These are phyloP conservation scores for Kurtzmaniella cleridarum DNA, from an alignment of 805 yeast genomes.

Conservation along the genomic window DNA sequence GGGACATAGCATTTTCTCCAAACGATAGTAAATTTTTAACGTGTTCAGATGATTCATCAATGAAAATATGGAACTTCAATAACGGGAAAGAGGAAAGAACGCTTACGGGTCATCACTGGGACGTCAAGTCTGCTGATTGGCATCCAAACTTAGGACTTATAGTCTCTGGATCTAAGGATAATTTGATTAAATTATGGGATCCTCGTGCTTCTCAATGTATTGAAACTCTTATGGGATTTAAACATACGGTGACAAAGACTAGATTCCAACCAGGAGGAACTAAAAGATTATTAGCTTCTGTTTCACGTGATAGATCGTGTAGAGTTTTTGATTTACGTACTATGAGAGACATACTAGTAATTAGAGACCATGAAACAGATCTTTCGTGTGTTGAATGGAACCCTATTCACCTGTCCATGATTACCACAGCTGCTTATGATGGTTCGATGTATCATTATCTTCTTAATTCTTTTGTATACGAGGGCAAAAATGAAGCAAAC, in stretches of 20 bases:
- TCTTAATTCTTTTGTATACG: constrained; percentile 48
- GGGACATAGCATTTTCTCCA: constrained; percentile 87
- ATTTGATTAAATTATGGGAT: constrained; percentile 91
- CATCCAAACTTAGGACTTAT: constrained; percentile 83
- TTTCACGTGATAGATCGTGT: constrained; percentile 84
- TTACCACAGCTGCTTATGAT: constrained; percentile 84
- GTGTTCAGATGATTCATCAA: constrained; percentile 84
- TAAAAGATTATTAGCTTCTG: constrained; percentile 68
- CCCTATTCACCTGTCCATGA: constrained; percentile 73
- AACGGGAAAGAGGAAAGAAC: constrained; percentile 78
- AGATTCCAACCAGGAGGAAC: constrained; percentile 83
- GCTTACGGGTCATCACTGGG: constrained; percentile 96
- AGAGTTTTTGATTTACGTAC: constrained; percentile 83
- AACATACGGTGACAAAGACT: constrained; percentile 86
- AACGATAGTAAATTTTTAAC: constrained; percentile 90
- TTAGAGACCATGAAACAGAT: constrained; percentile 79
- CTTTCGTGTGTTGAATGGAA: constrained; percentile 88
- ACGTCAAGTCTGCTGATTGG: constrained; percentile 96
- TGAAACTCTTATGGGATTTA: constrained; percentile 82
- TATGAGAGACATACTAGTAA: constrained; percentile 69
- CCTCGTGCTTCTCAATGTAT: constrained; percentile 76
- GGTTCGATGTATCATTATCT: constrained; percentile 80
- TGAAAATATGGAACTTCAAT: constrained; percentile 93
- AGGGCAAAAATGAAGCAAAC: constrained; percentile 13
- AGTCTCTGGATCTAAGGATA: constrained; percentile 93